A percentile compares a stretch with the other conserved stretches of the same genome.
These are phyloP conservation scores for Cercospora sp. DNA, from an alignment of 2,329 filamentous ascomycete genomes.

Conservation along the genomic window DNA sequence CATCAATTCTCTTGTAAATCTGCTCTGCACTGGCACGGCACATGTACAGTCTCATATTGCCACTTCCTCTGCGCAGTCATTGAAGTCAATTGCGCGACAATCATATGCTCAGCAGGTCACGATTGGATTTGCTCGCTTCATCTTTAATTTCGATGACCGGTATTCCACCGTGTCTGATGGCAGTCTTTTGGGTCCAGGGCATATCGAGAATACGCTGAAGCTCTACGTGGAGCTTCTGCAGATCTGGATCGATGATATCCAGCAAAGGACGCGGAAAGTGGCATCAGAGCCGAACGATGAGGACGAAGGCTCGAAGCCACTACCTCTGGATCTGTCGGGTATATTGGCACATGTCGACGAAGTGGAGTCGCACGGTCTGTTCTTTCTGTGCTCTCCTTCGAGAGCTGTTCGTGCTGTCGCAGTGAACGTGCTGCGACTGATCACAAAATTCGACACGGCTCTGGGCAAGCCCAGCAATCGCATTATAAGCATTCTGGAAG, in stretches of 20 bases:
- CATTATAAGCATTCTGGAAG: slow-evolving; percentile 89
- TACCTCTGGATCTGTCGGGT: slow-evolving; percentile 73
- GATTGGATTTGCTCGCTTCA: slow-evolving; percentile 94
- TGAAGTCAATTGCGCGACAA: slow-evolving; percentile 93
- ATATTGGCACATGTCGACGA: slow-evolving; percentile 94
- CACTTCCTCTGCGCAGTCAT: slow-evolving; percentile 82
- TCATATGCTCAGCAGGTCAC: slow-evolving; percentile 93
- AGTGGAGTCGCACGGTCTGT: slow-evolving; percentile 92
- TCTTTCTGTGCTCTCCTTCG: slow-evolving; percentile 96
- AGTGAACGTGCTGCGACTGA: slow-evolving; percentile 85
- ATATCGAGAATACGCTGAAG: slow-evolving; percentile 90
- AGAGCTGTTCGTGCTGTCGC: slow-evolving; percentile 85
- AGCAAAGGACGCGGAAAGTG: slow-evolving; percentile 76
- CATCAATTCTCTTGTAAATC: slow-evolving; percentile 89
- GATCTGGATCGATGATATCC: slow-evolving; percentile 98
- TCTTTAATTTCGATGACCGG: slow-evolving; percentile 96
- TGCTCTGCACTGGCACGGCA: slow-evolving; percentile 93
- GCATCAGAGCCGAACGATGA: slow-evolving; percentile 65
- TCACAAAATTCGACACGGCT: slow-evolving; percentile 89
- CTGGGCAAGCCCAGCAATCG: slow-evolving; percentile 74
- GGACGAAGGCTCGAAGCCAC: slow-evolving; percentile 40
- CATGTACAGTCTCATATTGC: slow-evolving; percentile 94
- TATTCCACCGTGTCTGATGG: slow-evolving; percentile 98
- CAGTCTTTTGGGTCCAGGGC: slow-evolving; percentile 87
- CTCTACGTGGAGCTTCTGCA: slow-evolving; percentile 91